phyloP scores from a whole-genome alignment of 1,139 yeast species.

The Sugiyamaella paludigena region DNA sequence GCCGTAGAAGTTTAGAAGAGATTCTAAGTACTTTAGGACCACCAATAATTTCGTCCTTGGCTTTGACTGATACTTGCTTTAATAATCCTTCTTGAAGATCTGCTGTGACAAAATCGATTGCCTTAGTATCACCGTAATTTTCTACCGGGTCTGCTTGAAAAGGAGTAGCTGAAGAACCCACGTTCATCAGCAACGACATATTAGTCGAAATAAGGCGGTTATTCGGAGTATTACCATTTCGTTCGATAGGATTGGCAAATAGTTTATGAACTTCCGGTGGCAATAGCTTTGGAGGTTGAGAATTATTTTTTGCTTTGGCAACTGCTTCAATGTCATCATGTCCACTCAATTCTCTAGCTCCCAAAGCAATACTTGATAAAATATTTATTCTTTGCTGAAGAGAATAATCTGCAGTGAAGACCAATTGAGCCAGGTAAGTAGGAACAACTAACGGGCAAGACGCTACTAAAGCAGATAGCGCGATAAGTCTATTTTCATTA shows the following conservation, averaged over 20 bases:
- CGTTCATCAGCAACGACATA: background rate
- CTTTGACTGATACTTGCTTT: conserved; percentile 42
- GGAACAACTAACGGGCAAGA: conserved; percentile 46
- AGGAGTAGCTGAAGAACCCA: background rate
- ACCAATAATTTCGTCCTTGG: conserved; percentile 44
- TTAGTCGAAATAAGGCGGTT: background rate
- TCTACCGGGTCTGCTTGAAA: background rate
- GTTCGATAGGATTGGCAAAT: conserved; percentile 18
- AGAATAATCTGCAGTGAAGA: conserved; percentile 63
- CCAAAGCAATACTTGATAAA: conserved; percentile 54
- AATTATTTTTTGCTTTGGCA: conserved; percentile 24
- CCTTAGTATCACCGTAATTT: background rate
- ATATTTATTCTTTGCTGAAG: conserved; percentile 58
- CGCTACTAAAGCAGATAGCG: conserved; percentile 54
- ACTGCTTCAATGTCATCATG: conserved; percentile 33
- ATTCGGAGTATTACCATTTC: background rate
- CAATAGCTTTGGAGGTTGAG: conserved; percentile 43
- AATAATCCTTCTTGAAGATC: conserved; percentile 13
- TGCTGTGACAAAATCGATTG: conserved; percentile 8
- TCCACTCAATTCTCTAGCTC: conserved; percentile 54
- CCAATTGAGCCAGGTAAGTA: conserved; percentile 42
- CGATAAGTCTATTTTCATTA: conserved; percentile 48
- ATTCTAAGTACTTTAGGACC: conserved; percentile 51
- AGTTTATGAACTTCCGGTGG: conserved; percentile 48
- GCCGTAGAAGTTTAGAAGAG: conserved; percentile 43